Evolutionary conservation across 1,139 yeast species (phyloP), one percentile per base, ranked within the genome.

Genomic region (Kodamaea fungicola): DNA sequence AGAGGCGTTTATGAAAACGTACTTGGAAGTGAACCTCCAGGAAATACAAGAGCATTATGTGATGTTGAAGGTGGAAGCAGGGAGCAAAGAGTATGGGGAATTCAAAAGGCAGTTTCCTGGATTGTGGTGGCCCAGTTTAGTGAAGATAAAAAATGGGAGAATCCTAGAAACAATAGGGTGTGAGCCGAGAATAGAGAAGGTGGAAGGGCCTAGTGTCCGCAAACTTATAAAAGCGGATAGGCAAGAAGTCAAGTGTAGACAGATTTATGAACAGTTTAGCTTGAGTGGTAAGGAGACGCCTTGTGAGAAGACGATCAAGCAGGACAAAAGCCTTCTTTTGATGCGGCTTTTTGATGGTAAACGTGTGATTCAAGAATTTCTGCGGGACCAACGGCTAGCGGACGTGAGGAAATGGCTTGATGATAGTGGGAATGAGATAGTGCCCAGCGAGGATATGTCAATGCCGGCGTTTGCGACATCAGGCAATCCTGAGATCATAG

Each of bases 401-500:
- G 76, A 71, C 37, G 89, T 83, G 4, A 68, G 92, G 37, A 55
- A 53, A 12, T 83, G 88, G 87, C 66, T 83, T 6, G 87, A 80
- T 43, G 47, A 47, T 6, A 71, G 72, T 42, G 67, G 69, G 1
- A 77, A 73, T 42, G 74, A 74, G 4, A 49, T 63, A 7, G 23
- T 12, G 41, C 53, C 25, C 9, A 12, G 28, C 26, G 28, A 28
- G 7, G 31, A 35, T 16, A 50, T 43, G 12, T 45, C 47, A 8
- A 51, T 63, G 59, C 72, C 72, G 1, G 55, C 71, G 3, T 67
- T 67, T 51, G 71, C 73, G 1, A 53, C 52, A 2, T 57, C 67
- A 2, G 59, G 64, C 10, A 42, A 50, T 35, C 62, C 60, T 6
- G 60, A 56, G 32, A 70, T 72, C 6, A 54, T 62, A 1, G 54